Conservation (phyloP, 257 asterid genomes). For the Nicotiana benthamiana region DNA sequence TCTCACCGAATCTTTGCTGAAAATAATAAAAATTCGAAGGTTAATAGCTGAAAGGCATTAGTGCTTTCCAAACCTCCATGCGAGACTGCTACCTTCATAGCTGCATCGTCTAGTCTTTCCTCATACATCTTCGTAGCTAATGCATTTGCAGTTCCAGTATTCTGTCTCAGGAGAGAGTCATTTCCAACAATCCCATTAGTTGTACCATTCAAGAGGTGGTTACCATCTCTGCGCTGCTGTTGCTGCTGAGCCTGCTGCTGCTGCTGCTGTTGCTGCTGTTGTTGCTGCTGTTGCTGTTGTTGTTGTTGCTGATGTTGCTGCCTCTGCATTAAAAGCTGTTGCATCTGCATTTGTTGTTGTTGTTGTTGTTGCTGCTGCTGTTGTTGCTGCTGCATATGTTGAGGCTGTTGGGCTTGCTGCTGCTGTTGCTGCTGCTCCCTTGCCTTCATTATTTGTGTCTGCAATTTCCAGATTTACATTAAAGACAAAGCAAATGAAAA, state of each 20-base stretch:
- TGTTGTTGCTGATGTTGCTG: slow-evolving; percentile 80
- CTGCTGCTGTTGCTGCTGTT: slow-evolving; percentile 35
- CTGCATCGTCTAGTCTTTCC: slow-evolving; percentile 83
- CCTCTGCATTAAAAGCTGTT: slow-evolving; percentile 63
- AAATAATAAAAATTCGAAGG: slow-evolving; percentile 11
- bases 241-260: slow-evolving; percentile 37
- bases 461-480: slow-evolving; percentile 12
- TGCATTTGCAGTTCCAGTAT: slow-evolving; percentile 75
- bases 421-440: slow-evolving; percentile 92
- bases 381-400: slow-evolving; percentile 41
- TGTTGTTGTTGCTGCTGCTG: slow-evolving; percentile 44
- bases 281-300: slow-evolving; percentile 53
- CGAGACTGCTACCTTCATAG: slow-evolving; percentile 57
- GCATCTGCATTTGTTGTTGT: slow-evolving; percentile 75
- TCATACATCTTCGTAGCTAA: slow-evolving; percentile 85
- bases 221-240: slow-evolving; percentile 68
- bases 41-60: slow-evolving; percentile 12
- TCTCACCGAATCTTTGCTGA: slow-evolving; percentile 93
- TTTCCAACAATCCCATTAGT: slow-evolving; percentile 76
- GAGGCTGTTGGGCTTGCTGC: slow-evolving; percentile 40
- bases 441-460: slow-evolving; percentile 89
- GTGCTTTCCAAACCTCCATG: background rate
- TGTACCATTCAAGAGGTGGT: slow-evolving; percentile 68
- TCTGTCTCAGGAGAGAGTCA: slow-evolving; percentile 77
- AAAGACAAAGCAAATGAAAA: background rate